Base-by-base conservation (phyloP, 768 basidiomycete species). In the Sarcomyxa edulis region DNA sequence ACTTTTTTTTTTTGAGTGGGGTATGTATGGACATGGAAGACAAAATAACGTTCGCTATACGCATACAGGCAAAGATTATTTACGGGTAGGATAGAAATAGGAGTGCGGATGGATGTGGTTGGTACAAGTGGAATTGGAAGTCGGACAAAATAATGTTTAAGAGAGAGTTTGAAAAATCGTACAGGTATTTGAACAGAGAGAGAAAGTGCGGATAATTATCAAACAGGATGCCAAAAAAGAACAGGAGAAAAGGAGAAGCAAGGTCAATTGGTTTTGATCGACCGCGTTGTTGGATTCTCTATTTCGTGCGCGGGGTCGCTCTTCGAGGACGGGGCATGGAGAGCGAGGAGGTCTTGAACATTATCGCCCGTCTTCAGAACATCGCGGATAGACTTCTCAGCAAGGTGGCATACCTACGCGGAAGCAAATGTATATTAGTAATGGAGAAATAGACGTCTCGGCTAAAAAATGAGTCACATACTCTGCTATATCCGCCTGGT, bases 341-440 rank as follows among this genome's bases (percentile, higher is more conserved):
- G 67, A 26, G 71, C 73, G 37, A 90, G 74, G 31, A 90, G 74
- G 31, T 71, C 69, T 18, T 72, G 57, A 9, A 69, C 68, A 37
- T 90, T 88, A 61, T 87, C 81, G 41, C 66, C 72, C 14, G 76
- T 78, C 52, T 82, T 73, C 27, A 90, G 66, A 18, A 87, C 82
- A 43, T 75, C 71, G 8, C 68, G 62, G 32, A 90, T 81, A 2
- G 87, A 89, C 7, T 37, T 25, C 28, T 29, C 36, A n/a, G 36
- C 36, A 6, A 37, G 18, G 6, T 37, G 25, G 36, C 24, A 37
- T 26, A 24, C 16, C 36, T 37, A 21, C n/a, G n/a, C n/a, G n/a
- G n/a, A 15, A 23, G 12, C 11, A 26, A 11, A 40, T 9, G 7
- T 14, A 26, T 39, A 31, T 39, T 24, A 35, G 16, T 15, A 23